Percentiles rank a stretch among this genome's conserved stretches.
Conservation (phyloP, 345 rosid genomes). For the Citrus reticulata region DNA sequence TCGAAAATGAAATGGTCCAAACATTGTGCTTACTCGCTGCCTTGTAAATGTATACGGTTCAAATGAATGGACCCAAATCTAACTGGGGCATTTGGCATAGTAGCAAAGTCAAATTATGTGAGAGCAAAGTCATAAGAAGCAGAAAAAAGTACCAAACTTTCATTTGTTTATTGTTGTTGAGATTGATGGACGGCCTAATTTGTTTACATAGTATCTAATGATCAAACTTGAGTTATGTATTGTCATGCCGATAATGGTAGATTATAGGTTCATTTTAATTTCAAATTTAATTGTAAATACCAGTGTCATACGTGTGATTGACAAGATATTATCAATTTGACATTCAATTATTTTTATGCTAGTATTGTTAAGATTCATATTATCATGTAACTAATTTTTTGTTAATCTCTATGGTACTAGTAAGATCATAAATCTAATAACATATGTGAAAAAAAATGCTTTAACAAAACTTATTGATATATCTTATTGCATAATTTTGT, state of each 20-base stretch:
- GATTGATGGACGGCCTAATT: conserved; percentile 2
- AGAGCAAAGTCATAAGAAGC: neutral
- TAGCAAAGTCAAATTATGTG: neutral
- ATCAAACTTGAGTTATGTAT: neutral
- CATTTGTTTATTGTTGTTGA: neutral
- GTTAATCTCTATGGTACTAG: too few relatives aligned
- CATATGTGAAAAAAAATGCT: neutral
- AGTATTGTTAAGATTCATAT: neutral
- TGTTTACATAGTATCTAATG: neutral
- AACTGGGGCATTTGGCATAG: neutral
- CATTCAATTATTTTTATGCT: neutral
- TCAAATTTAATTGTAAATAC: neutral
- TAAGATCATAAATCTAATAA: neutral
- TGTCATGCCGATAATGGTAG: neutral
- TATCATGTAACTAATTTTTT: neutral
- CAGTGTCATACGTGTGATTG: neutral
- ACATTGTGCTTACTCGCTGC: neutral
- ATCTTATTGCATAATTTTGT: neutral
- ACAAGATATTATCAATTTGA: neutral
- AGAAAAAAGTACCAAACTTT: neutral
- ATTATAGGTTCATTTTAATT: neutral
- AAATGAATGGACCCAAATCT: neutral
- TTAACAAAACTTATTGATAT: neutral
- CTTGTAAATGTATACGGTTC: neutral
- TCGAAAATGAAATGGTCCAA: conserved; percentile 12